A percentile compares a stretch with the other conserved stretches of the same genome.
Conservation (phyloP, 768 basidiomycete genomes). For the Rhizopogon vinicolor region DNA sequence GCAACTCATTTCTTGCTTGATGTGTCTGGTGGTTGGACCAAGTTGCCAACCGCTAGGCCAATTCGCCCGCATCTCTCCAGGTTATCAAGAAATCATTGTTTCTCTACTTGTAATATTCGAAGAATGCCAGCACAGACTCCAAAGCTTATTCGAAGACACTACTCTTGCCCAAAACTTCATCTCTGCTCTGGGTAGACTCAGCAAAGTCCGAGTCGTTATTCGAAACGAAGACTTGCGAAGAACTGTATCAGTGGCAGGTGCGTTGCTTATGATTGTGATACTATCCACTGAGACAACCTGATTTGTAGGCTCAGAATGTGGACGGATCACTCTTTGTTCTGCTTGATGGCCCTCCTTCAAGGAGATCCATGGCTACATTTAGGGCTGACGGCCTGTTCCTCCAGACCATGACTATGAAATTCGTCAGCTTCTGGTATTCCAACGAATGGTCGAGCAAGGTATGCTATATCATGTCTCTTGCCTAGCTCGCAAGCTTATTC, state of each 20-base stretch:
- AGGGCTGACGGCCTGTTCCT: too few species aligned
- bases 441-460: too few species aligned
- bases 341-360: constrained; percentile 96
- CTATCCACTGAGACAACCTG: neutral
- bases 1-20: neutral
- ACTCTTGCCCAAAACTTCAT: constrained; percentile 75
- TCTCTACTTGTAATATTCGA: neutral
- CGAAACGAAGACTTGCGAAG: constrained; percentile 59
- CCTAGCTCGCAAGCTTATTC: too few species aligned
- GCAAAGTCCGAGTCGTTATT: constrained; percentile 56
- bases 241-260: constrained; percentile 79
- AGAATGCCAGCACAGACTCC: constrained; percentile 5
- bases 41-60: neutral
- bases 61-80: neutral
- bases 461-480: too few species aligned
- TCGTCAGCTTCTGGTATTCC: too few species aligned
- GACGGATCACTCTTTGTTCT: constrained; percentile 73
- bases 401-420: too few species aligned
- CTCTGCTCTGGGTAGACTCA: constrained; percentile 69
- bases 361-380: too few species aligned
- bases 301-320: constrained; percentile 57
- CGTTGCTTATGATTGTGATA: constrained; percentile 17
- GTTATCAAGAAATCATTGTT: neutral
- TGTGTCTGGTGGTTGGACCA: neutral
- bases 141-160: constrained; percentile 59